Base-by-base conservation (phyloP, 2,329 filamentous ascomycete genomes). In the Ilyonectria mors-panacis region DNA sequence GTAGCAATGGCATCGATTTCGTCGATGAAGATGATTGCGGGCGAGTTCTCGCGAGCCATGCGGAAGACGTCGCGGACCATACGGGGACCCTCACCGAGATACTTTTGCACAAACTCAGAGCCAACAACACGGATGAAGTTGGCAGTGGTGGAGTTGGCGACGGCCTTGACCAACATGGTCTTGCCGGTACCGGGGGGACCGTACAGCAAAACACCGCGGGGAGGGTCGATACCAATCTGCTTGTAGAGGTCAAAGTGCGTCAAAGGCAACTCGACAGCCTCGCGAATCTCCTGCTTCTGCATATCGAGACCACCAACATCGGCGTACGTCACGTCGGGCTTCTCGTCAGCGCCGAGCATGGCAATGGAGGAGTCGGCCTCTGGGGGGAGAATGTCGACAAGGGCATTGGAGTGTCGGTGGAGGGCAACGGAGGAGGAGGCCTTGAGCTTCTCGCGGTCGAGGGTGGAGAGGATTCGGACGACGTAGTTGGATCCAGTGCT, bases 51-150 rank as follows among this genome's bases (percentile, higher is more conserved):
- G 70, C 96, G 92, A 42, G 96, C 96, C 96, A 99, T 99, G 70
- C 96, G 90, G 89, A 99, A 99, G 45, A 99, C 96, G 81, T 99
- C 96, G 78, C 96, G 94, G 60, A 99, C 96, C 96, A 99, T 99
- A 74, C 96, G 94, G 59, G 96, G 96, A 58, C 96, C 96, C 81
- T 99, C 96, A 81, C 96, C 96, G 2, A 99, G 88, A 78, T 99
- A 99, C 84, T 99, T 99, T 81, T 99, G 96, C 59, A 99, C 96
- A 77, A 99, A 98, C 80, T 99, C 96, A 66, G 95, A 98, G 57
- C 96, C 96, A 55, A 98, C 96, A 13, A 99, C 96, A 73, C 96
- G 94, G 81, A 99, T 98, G 83, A 99, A 99, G 81, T 93, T 98
- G 70, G 96, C 96, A 9, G 96, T 98, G 47, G 96, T 99, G 78